Evolutionary conservation across 345 rosid genomes (phyloP).

Genomic region (Luvunga scandens): DNA sequence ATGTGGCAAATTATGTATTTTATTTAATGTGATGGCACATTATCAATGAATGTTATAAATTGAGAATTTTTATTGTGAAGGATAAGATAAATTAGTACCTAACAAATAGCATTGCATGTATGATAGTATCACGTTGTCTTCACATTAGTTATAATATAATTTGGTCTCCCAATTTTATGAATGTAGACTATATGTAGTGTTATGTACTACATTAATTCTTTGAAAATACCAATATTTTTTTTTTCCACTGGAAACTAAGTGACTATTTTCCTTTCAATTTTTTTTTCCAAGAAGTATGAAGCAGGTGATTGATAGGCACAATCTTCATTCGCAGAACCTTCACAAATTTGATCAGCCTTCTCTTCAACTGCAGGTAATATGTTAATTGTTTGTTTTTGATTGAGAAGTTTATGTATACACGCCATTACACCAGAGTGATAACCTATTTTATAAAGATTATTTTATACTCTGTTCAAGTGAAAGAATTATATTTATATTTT

Average conservation of each 20-base stretch:
- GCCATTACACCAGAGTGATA: background rate
- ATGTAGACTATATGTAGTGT: background rate
- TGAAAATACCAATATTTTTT: background rate
- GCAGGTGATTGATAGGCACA: conserved; percentile 34
- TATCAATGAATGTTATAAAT: no score
- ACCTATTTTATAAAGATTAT: background rate
- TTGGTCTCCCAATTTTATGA: background rate
- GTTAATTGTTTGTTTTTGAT: no score
- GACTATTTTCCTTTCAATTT: background rate
- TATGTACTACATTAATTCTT: background rate
- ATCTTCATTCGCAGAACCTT: conserved; percentile 16
- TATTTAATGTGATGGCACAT: background rate
- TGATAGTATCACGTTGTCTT: no score
- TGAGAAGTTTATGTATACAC: background rate
- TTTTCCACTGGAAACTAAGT: background rate
- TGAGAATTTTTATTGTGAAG: no score
- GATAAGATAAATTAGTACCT: background rate
- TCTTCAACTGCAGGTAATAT: conserved; percentile 31
- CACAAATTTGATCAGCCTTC: conserved; percentile 28
- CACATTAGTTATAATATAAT: no score
- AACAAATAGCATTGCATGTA: background rate
- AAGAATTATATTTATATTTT: background rate
- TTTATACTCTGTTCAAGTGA: background rate
- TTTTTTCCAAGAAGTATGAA: conserved; percentile 18
- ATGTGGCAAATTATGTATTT: background rate